Conservation (phyloP, 1,139 yeast genomes). For the Suhomyces wounanorum region DNA sequence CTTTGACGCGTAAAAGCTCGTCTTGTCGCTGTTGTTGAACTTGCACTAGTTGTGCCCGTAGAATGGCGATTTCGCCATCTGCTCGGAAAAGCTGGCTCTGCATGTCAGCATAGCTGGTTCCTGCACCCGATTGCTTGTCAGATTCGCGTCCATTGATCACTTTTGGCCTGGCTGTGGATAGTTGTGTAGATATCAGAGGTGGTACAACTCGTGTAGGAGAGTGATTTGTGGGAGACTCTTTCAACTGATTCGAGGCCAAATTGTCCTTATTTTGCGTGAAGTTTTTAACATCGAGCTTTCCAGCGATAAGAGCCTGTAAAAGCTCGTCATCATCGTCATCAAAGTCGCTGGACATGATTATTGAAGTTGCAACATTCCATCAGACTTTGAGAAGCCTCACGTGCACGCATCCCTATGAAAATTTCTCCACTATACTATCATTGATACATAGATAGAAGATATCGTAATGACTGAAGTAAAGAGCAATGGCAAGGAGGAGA, state of each 20-base stretch:
- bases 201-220: neutral
- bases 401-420: conserved; percentile 9
- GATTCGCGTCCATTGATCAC: neutral
- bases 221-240: neutral
- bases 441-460: neutral
- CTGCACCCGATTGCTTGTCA: neutral
- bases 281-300: conserved; percentile 13
- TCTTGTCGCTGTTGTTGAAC: conserved; percentile 46
- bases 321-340: conserved; percentile 46
- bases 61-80: conserved; percentile 76
- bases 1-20: conserved; percentile 46
- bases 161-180: neutral
- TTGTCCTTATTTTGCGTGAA: neutral
- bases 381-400: conserved; percentile 4
- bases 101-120: conserved; percentile 10
- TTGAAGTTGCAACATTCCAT: neutral
- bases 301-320: conserved; percentile 22
- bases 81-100: conserved; percentile 46
- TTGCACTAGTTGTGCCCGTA: conserved; percentile 62
- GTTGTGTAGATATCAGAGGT: neutral
- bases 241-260: neutral
- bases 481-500: conserved; percentile 22
- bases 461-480: conserved; percentile 9
- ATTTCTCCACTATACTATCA: conserved; percentile 6
- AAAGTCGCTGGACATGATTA: conserved; percentile 28